Conservation (phyloP, 208 protist species). For the Acanthamoeba royreba region DNA sequence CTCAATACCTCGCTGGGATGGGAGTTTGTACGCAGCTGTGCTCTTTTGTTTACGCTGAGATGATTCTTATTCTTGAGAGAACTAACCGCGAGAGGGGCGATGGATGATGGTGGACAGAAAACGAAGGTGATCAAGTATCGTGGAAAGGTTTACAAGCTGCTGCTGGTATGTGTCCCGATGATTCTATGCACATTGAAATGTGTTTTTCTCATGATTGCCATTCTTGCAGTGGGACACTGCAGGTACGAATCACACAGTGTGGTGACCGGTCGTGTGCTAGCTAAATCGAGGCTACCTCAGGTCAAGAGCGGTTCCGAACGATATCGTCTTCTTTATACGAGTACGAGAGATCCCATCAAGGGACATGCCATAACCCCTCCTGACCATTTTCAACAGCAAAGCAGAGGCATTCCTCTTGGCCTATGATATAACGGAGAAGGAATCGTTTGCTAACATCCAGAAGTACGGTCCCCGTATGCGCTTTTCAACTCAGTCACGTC, state of each 20-base stretch:
- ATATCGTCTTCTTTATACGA: constrained; percentile 96
- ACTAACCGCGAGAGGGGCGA: background rate
- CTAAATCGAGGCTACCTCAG: too few relatives aligned
- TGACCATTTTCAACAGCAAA: background rate
- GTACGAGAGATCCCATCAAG: constrained; percentile 70
- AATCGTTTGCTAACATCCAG: background rate
- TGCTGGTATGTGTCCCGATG: background rate
- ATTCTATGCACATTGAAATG: background rate
- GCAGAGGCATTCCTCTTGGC: background rate
- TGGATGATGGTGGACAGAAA: background rate
- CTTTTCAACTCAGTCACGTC: too few relatives aligned
- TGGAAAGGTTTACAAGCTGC: background rate
- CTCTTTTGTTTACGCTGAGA: too few relatives aligned
- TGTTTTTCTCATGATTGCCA: background rate
- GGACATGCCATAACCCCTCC: background rate
- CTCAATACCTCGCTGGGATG: background rate
- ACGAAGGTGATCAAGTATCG: constrained; percentile 19
- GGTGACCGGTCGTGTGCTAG: too few relatives aligned
- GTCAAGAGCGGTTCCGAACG: constrained; percentile 87
- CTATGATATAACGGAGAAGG: background rate
- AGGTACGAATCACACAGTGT: too few relatives aligned
- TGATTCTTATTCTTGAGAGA: background rate
- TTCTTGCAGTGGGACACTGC: background rate
- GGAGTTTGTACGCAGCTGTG: background rate
- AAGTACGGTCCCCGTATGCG: background rate